phyloP scores from a whole-genome alignment of 768 basidiomycete genomes.

The Lyophyllum atratum region DNA sequence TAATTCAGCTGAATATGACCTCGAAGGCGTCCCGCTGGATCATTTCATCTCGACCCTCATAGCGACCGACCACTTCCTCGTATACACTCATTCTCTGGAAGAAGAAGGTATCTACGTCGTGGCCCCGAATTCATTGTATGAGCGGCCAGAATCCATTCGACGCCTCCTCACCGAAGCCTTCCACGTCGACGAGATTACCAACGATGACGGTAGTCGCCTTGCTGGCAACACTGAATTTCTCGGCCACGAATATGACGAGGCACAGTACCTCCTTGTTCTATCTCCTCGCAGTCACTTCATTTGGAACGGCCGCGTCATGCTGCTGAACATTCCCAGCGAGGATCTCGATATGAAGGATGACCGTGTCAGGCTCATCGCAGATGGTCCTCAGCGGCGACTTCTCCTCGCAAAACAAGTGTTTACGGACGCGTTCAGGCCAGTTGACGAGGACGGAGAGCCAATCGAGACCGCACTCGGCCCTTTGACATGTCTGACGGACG shows the following conservation, averaged over 20 bases:
- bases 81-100: constrained; percentile 87
- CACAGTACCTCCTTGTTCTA: constrained; percentile 80
- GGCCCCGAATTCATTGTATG: constrained; percentile 74
- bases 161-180: constrained; percentile 86
- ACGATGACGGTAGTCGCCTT: constrained; percentile 53
- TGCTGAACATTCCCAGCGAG: constrained; percentile 71
- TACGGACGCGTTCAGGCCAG: constrained; percentile 57
- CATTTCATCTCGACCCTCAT: constrained; percentile 80
- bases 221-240: constrained; percentile 40
- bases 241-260: constrained; percentile 55
- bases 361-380: constrained; percentile 89
- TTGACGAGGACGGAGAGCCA: constrained; percentile 64
- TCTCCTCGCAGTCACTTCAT: constrained; percentile 86
- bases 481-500: constrained; percentile 63
- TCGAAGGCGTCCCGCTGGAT: constrained; percentile 74
- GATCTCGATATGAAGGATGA: constrained; percentile 86
- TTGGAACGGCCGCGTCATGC: constrained; percentile 89
- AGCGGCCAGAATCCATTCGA: constrained; percentile 74
- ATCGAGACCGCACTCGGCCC: constrained; percentile 43
- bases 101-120: constrained; percentile 92
- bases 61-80: constrained; percentile 87
- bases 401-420: constrained; percentile 78
- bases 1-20: constrained; percentile 88
- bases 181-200: constrained; percentile 65
- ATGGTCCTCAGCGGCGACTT: constrained; percentile 81